Evolutionary conservation across 2,329 filamentous ascomycete genomes (phyloP), one percentile per base, ranked within the genome.

Genomic region (Claviceps sp.): DNA sequence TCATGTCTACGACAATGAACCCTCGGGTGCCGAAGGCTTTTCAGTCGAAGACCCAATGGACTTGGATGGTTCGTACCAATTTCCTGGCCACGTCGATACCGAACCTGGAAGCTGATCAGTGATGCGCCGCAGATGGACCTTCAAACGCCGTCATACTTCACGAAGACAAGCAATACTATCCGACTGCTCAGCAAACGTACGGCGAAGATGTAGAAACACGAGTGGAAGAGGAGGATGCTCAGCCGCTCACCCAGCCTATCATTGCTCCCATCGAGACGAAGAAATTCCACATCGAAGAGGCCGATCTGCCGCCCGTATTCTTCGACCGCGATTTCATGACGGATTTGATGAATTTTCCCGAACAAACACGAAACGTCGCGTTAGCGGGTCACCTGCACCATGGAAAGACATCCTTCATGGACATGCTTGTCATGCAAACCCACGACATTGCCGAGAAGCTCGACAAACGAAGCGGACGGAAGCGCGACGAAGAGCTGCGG

Each of bases 111-210:
- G 40, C 48, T 55, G 30, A 56, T 45, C 1, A 22, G n/a, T 14
- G 39, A 43, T 53, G 47, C 37, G 45, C 49, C 50, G 56, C 58
- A 79, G 81, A 89, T 67, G 89, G 87, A 14, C 87, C 91, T 3
- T 96, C 90, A 5, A 98, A 97, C 68, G 91, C 93, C 50, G 89
- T 98, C n/a, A 80, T 98, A 53, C 79, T 98, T 46, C 93, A 98
- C 71, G 93, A 98, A 75, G 93, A 98, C 72, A 98, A 98, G 69
- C 93, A 97, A 67, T 98, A 98, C 70, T 98, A 98, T 65, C 93
- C 93, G 34, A 95, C 90, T n/a, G 93, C 93, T 52, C 84, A 91
- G 64, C 93, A 98, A 68, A 84, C 95, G 43, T 98, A 97, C 66
- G 93, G 93, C 50, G 78, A 83, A 60, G 90, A 93, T 70, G 93